A percentile compares a stretch with the other conserved stretches of the same genome.
Evolutionary conservation across 805 yeast species (phyloP).

Genomic region (Lipomyces starkeyi): DNA sequence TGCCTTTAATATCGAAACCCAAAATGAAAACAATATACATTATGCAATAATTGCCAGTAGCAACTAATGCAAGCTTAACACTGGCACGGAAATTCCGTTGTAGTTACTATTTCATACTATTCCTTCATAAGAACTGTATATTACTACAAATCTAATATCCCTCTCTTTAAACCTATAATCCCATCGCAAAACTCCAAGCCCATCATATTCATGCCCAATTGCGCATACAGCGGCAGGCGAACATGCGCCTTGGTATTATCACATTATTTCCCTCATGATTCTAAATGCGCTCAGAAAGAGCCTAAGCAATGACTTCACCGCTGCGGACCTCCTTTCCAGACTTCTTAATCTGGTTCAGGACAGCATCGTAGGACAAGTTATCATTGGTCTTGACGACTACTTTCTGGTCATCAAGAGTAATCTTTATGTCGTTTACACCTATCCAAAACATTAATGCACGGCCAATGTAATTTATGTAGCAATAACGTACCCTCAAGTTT

Average conservation of each 20-base stretch:
- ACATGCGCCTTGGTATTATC: neutral
- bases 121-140: too few species aligned
- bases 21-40: too few species aligned
- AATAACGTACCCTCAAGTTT: constrained; percentile 30
- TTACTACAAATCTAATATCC: too few species aligned
- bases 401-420: constrained; percentile 78
- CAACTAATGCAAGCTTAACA: too few species aligned
- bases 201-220: neutral
- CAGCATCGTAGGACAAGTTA: constrained; percentile 70
- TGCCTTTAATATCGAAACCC: too few species aligned
- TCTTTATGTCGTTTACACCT: constrained; percentile 75
- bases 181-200: neutral
- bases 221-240: neutral
- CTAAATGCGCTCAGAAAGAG: neutral
- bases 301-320: constrained; percentile 61
- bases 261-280: neutral
- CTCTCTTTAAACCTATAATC: neutral
- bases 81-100: too few species aligned
- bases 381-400: constrained; percentile 74
- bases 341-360: constrained; percentile 79
- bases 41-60: too few species aligned
- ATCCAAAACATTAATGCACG: constrained; percentile 49
- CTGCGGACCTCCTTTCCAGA: constrained; percentile 84
- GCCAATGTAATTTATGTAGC: neutral
- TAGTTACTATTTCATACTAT: too few species aligned